phyloP scores from a whole-genome alignment of 176 grass and related monocot species.

The Musa acuminata region DNA sequence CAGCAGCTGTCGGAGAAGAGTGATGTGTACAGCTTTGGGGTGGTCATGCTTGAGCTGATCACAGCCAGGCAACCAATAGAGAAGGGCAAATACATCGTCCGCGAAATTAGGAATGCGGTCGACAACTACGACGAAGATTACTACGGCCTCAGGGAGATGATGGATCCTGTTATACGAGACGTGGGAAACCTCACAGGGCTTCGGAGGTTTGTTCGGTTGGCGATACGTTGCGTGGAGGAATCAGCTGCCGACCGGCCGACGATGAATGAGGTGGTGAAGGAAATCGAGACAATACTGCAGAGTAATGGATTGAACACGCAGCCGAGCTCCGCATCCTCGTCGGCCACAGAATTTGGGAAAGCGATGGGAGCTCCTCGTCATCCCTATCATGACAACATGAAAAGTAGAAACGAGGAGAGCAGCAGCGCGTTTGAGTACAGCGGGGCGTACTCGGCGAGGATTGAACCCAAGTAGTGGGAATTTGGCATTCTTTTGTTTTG shows the following conservation, averaged over 20 bases:
- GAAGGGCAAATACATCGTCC: slow-evolving; percentile 54
- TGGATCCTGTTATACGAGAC: slow-evolving; percentile 37
- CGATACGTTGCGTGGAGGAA: slow-evolving; percentile 55
- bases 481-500: slow-evolving; percentile 12
- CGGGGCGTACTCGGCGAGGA: slow-evolving; percentile 32
- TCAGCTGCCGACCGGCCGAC: slow-evolving; percentile 40
- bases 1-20: slow-evolving; percentile 73
- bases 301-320: slow-evolving; percentile 32
- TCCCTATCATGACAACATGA: slow-evolving; percentile 27
- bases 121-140: slow-evolving; percentile 50
- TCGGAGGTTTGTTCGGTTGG: slow-evolving; percentile 49
- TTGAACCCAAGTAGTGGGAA: slow-evolving; percentile 38
- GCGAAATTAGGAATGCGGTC: slow-evolving; percentile 36
- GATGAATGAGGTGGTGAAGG: slow-evolving; percentile 59
- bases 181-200: slow-evolving; percentile 37
- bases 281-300: slow-evolving; percentile 51
- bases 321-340: slow-evolving; percentile 30
- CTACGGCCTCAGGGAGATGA: slow-evolving; percentile 39
- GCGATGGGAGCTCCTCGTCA: slow-evolving; percentile 16
- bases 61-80: slow-evolving; percentile 56
- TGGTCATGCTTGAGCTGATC: slow-evolving; percentile 58
- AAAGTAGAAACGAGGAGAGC: slow-evolving; percentile 34
- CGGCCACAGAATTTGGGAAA: slow-evolving; percentile 25
- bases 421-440: slow-evolving; percentile 39
- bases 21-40: slow-evolving; percentile 63